phyloP scores from a whole-genome alignment of 2,329 filamentous ascomycete genomes.

The Sphaerulina populicola region DNA sequence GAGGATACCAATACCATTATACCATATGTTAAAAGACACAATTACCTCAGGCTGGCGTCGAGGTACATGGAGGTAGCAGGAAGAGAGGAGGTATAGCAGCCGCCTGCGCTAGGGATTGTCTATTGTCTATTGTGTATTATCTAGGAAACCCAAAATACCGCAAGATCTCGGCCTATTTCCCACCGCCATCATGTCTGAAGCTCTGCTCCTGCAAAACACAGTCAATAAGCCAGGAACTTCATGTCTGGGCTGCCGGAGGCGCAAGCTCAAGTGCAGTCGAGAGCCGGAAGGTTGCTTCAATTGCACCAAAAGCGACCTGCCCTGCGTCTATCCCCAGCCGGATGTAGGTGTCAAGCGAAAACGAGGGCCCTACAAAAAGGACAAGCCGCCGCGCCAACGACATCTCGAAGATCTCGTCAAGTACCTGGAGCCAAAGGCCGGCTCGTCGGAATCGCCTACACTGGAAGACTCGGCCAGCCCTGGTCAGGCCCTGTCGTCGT shows the following conservation, averaged over 20 bases:
- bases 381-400: slow-evolving; percentile 24
- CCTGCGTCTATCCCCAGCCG: slow-evolving; percentile 25
- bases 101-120: too few relatives aligned
- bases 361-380: slow-evolving; percentile 29
- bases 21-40: too few relatives aligned
- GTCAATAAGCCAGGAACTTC: slow-evolving; percentile 26
- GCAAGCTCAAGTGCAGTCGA: slow-evolving; percentile 27
- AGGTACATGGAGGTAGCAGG: too few relatives aligned
- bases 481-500: slow-evolving; percentile 11
- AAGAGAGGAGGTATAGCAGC: too few relatives aligned
- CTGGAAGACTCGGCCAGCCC: slow-evolving; percentile 7
- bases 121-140: too few relatives aligned
- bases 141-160: too few relatives aligned
- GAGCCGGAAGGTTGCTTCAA: slow-evolving; percentile 25
- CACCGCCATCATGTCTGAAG: slow-evolving; percentile 16
- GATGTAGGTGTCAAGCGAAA: slow-evolving; percentile 26
- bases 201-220: slow-evolving; percentile 15
- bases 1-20: too few relatives aligned
- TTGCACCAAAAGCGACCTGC: slow-evolving; percentile 23
- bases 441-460: slow-evolving; percentile 1
- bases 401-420: slow-evolving; percentile 27
- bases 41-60: too few relatives aligned
- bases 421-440: slow-evolving; percentile 23
- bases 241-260: slow-evolving; percentile 24
- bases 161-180: too few relatives aligned